Conservation (phyloP, 2,329 filamentous ascomycete genomes). For the Capronia americana region DNA sequence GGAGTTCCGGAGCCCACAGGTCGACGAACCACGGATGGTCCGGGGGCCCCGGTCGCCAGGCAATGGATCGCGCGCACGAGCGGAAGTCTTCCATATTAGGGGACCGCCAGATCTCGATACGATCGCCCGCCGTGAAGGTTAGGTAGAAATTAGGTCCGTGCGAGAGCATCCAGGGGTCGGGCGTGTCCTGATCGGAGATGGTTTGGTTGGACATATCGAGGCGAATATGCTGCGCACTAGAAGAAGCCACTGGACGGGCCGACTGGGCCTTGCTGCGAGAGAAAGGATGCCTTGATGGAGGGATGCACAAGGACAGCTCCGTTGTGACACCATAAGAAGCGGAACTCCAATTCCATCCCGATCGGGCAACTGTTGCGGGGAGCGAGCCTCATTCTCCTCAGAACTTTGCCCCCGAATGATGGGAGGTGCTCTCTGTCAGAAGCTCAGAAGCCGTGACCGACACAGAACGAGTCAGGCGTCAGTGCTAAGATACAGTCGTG, state of each 20-base stretch:
- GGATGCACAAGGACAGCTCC: background rate
- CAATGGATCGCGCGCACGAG: conserved; percentile 38
- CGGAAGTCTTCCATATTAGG: conserved; percentile 44
- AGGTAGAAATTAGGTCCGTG: conserved; percentile 43
- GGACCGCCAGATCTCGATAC: conserved; percentile 47
- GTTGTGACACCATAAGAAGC: background rate
- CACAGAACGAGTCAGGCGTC: no score
- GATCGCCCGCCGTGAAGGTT: conserved; percentile 46
- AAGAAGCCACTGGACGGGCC: background rate
- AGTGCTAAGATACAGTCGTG: no score
- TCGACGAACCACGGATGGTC: conserved; percentile 51
- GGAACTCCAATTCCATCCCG: background rate
- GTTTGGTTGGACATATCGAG: conserved; percentile 43
- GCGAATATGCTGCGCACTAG: background rate
- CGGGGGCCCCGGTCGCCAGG: conserved; percentile 49
- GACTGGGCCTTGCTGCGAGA: background rate
- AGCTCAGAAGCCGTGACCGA: no score
- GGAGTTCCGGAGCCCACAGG: conserved; percentile 64
- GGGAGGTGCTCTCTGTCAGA: no score
- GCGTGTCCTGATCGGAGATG: conserved; percentile 43
- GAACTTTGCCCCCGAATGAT: no score
- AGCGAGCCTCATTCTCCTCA: background rate
- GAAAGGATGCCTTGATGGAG: background rate
- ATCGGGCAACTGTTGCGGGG: background rate
- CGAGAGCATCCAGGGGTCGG: conserved; percentile 44